Base-by-base conservation (phyloP, 768 basidiomycete species). In the Leccinum imitatum region DNA sequence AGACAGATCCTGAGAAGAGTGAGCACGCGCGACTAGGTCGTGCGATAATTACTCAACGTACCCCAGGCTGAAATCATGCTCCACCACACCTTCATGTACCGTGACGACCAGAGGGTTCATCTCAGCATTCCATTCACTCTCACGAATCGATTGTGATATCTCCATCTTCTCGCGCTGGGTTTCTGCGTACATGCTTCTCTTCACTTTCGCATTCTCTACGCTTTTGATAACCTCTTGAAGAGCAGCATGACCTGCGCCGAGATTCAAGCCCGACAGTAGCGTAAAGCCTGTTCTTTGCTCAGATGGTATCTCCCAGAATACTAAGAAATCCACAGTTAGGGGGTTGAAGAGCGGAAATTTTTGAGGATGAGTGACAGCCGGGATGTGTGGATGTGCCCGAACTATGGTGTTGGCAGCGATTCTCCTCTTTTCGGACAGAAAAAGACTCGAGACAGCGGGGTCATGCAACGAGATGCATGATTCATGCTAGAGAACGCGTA, bases 141-240 rank as follows among this genome's bases (percentile, higher is more conserved):
- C 73, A 37, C 84, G 78, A 46, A 97, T 81, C 9, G 86, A 84
- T 53, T 84, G 78, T 54, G 95, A 67, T 33, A 95, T 75, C 54
- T 86, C 84, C 63, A 73, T 71, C 68, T 85, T 85, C 73, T 94
- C 87, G 52, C 89, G 79, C 61, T 83, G 84, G 5, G 94, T 96
- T 77, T 98, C 93, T 21, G 92, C 93, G 69, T 93, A 98, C 83
- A 97, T 93, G 63, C 84, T 92, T 50, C 93, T 82, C 60, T 87
- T 90, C 23, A 80, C 80, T 73, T 91, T 90, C 11, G 81, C 80
- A 50, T 75, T 77, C 67, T 86, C 85, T 10, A 83, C 81, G 19
- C 82, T 79, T 52, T 83, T 79, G 6, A 94, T 79, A 39, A 87
- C 77, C 52, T 81, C 79, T 17, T 83, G 78, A 59, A 96, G 77